Base-by-base conservation (phyloP, 2,329 filamentous ascomycete genomes). In the Periconia sp. region DNA sequence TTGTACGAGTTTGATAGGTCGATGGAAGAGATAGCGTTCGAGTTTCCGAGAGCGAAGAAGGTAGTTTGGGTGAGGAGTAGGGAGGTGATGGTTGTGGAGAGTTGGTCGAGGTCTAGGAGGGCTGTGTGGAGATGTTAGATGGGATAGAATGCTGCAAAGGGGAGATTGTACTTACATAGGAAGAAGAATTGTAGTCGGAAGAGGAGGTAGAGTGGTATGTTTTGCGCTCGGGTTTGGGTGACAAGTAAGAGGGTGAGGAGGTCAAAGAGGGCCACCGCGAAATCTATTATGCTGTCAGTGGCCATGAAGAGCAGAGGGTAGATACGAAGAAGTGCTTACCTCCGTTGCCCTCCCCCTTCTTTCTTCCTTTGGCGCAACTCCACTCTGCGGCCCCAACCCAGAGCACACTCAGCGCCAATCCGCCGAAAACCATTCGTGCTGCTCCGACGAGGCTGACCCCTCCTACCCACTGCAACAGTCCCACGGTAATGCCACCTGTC, bases 1-100 rank as follows among this genome's bases (percentile, higher is more conserved):
- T 99, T 99, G 73, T 99, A 99, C 0, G 92, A 92, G 64, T 87
- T 95, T 5, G 90, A 95, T 15, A 99, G 80, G 63, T 97, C 92
- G 58, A 99, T 84, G n/a, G 88, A 92, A 10, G 92, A 95, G 55
- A 99, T 96, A 28, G 94, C 88, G 68, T 99, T 99, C 33, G 89
- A 89, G 65, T 91, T 91, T 17, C 92, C 94, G 50, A 90, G 84
- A 21, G 89, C 87, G 66, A 97, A 99, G 78, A 96, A 99, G 37
- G 87, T 85, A 24, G 83, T 77, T 71, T 92, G 86, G 55, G 95
- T 87, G 28, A 95, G 76, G 23, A 97, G 81, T 23, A 96, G 75
- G 7, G 82, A 83, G 0, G 87, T 86, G 8, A 85, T 81, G 4
- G 85, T 85, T 32, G 88, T 77, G 58, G 90, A 16, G 75, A 66